phyloP scores from a whole-genome alignment of 352 stramenopile genomes.

The Plasmopara halstedii region DNA sequence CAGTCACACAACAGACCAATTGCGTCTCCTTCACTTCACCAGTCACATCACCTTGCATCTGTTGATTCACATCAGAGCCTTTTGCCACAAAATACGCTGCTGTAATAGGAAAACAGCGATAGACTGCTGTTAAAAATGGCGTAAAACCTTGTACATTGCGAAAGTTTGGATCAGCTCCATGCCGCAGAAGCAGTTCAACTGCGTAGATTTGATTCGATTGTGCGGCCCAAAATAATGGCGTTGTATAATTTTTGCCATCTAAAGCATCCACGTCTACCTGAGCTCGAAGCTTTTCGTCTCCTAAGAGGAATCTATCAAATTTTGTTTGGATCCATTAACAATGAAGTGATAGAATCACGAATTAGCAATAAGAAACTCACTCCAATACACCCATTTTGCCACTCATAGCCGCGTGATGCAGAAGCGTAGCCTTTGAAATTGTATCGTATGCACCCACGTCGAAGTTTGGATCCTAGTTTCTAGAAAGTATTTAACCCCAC shows the following conservation, averaged over 20 bases:
- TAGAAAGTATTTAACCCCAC: not conserved
- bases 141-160: constrained; percentile 44
- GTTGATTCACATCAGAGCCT: constrained; percentile 53
- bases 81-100: constrained; percentile 73
- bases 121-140: constrained; percentile 61
- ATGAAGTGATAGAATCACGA: not conserved
- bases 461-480: constrained; percentile 31
- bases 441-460: constrained; percentile 51
- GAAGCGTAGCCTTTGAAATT: constrained; percentile 48
- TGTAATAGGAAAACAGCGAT: constrained; percentile 66
- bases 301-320: constrained; percentile 39
- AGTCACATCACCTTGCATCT: constrained; percentile 30
- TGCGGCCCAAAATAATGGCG: constrained; percentile 68
- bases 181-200: constrained; percentile 56
- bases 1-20: not conserved
- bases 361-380: constrained; percentile 31
- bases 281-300: constrained; percentile 22
- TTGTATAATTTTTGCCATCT: constrained; percentile 51
- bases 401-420: constrained; percentile 75
- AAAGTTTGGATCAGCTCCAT: constrained; percentile 49
- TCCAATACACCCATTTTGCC: constrained; percentile 72
- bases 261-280: constrained; percentile 41
- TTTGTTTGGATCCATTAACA: not conserved
- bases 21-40: not conserved
- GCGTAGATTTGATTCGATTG: constrained; percentile 77